Conservation (phyloP, 2,329 filamentous ascomycete species). For the Penicillium olsonii region DNA sequence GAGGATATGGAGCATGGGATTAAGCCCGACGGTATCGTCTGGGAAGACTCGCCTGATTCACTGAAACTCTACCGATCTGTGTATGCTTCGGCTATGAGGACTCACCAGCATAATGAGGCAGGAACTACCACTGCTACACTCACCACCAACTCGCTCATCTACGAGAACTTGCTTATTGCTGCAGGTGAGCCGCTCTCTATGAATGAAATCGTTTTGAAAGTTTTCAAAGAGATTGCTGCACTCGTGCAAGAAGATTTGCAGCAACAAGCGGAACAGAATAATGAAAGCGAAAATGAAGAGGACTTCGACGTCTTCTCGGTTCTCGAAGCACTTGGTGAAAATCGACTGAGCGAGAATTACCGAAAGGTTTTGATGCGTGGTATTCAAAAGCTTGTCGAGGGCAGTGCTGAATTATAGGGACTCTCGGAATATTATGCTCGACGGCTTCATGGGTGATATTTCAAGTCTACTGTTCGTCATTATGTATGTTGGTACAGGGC, state of each 20-base stretch:
- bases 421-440: too few species aligned
- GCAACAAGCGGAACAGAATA: background rate
- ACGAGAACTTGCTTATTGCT: background rate
- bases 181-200: background rate
- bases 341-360: background rate
- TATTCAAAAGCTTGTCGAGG: background rate
- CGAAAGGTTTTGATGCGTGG: background rate
- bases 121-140: background rate
- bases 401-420: background rate
- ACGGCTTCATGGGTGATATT: too few species aligned
- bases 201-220: background rate
- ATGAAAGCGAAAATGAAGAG: background rate
- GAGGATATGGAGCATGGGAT: constrained; percentile 14
- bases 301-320: background rate
- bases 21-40: constrained; percentile 16
- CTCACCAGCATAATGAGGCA: background rate
- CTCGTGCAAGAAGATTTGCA: background rate
- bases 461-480: too few species aligned
- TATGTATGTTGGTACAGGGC: too few species aligned
- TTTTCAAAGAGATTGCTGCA: too few species aligned
- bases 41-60: constrained; percentile 18
- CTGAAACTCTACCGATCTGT: background rate
- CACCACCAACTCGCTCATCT: background rate
- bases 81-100: background rate
- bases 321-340: background rate